Evolutionary conservation across 768 basidiomycete genomes (phyloP).

Genomic region (Naganishia friedmannii): DNA sequence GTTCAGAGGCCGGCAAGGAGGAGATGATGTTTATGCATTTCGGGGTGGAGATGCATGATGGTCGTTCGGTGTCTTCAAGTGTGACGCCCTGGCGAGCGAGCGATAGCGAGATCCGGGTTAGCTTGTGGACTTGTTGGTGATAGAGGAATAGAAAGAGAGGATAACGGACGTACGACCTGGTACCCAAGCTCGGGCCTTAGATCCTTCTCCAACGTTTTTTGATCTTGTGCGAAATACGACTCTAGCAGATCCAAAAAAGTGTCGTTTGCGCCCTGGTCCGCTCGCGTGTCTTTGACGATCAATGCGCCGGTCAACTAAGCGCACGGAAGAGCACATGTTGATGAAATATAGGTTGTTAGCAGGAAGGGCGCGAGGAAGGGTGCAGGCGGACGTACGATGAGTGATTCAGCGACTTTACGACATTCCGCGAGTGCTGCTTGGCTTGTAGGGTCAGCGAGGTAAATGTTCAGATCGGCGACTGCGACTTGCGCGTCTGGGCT

Average conservation of each 20-base stretch:
- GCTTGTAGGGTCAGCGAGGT: constrained; percentile 2
- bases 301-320: constrained; percentile 70
- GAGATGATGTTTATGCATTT: constrained; percentile 78
- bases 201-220: constrained; percentile 65
- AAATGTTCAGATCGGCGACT: constrained; percentile 12
- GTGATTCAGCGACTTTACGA: constrained; percentile 20
- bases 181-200: constrained; percentile 65
- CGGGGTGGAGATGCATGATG: constrained; percentile 59
- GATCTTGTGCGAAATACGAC: constrained; percentile 82
- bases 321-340: too few relatives aligned
- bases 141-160: background rate
- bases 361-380: background rate
- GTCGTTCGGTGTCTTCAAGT: constrained; percentile 93
- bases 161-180: constrained; percentile 58
- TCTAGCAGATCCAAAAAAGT: constrained; percentile 84
- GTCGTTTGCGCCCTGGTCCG: constrained; percentile 74
- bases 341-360: too few relatives aligned
- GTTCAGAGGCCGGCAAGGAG: constrained; percentile 68
- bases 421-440: constrained; percentile 22
- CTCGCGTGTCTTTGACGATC: constrained; percentile 77
- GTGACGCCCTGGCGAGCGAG: constrained; percentile 66
- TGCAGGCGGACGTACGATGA: constrained; percentile 6
- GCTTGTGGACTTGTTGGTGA: background rate
- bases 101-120: background rate
- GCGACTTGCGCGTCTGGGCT: constrained; percentile 4